phyloP scores from a whole-genome alignment of 257 asterid species.

The Mentha longifolia region DNA sequence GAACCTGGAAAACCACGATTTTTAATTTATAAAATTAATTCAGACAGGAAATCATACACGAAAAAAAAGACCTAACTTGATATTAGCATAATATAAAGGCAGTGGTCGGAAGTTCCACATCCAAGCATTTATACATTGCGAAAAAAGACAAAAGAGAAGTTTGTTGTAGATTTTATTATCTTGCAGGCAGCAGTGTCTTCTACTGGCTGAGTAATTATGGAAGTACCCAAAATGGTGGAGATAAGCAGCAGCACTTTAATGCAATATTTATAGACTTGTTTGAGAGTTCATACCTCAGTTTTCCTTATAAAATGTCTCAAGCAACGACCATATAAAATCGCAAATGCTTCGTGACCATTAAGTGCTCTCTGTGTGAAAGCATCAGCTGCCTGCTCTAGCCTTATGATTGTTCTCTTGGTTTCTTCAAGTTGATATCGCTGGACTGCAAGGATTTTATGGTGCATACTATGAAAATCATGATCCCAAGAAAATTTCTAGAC shows the following conservation, averaged over 20 bases:
- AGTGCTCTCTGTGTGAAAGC: slow-evolving; percentile 61
- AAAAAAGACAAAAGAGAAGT: background rate
- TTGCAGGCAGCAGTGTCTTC: background rate
- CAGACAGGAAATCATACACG: slow-evolving; percentile 18
- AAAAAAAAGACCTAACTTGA: background rate
- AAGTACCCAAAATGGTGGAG: background rate
- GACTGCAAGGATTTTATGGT: slow-evolving; percentile 52
- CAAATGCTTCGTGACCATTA: slow-evolving; percentile 67
- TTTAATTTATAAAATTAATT: slow-evolving; percentile 29
- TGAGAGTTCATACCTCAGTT: slow-evolving; percentile 58
- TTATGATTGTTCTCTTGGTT: slow-evolving; percentile 57
- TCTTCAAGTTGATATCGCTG: slow-evolving; percentile 49
- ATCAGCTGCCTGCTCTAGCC: slow-evolving; percentile 80
- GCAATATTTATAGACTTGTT: slow-evolving; percentile 8
- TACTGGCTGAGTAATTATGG: background rate
- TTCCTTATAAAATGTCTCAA: slow-evolving; percentile 65
- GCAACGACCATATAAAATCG: slow-evolving; percentile 59
- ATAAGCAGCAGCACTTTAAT: background rate
- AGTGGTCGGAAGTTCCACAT: background rate
- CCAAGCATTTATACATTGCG: background rate
- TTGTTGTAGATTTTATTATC: background rate
- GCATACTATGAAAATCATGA: slow-evolving; percentile 11
- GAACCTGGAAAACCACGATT: slow-evolving; percentile 56
- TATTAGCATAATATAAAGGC: slow-evolving; percentile 7
- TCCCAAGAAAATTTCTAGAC: slow-evolving; percentile 3